These are phyloP conservation scores for Trebouxiophyceae sp. DNA, from an alignment of 163 green algal species.

Conservation along the genomic window DNA sequence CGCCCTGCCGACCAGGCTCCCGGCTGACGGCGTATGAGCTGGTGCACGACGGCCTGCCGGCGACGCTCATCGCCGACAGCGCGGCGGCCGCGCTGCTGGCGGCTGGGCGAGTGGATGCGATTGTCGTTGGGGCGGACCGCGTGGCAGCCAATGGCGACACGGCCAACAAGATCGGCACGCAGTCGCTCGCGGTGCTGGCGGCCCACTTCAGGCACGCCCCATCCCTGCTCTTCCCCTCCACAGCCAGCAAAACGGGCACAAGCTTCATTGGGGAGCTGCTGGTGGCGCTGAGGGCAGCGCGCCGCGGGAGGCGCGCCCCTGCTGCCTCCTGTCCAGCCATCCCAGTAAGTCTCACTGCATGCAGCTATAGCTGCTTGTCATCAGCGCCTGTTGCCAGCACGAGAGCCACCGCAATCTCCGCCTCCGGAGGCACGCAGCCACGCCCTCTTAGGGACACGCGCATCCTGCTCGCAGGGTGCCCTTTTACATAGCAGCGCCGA, in stretches of 20 bases:
- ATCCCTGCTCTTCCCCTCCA: no score
- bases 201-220: slow-evolving; percentile 42
- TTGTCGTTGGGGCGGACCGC: slow-evolving; percentile 91
- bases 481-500: slow-evolving; percentile 92
- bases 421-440: no score
- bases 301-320: no score
- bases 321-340: no score
- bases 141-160: slow-evolving; percentile 94
- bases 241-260: no score
- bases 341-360: no score
- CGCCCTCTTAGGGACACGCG: no score
- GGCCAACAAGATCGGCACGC: slow-evolving; percentile 93
- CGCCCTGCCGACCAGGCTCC: slow-evolving; percentile 40
- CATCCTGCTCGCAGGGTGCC: slow-evolving; percentile 65
- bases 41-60: slow-evolving; percentile 79
- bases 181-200: slow-evolving; percentile 57
- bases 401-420: no score
- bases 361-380: no score
- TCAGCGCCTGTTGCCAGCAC: no score
- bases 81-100: slow-evolving; percentile 76
- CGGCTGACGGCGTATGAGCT: slow-evolving; percentile 95
- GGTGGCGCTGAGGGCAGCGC: no score
- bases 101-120: slow-evolving; percentile 67
- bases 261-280: no score
- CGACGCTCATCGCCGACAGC: slow-evolving; percentile 86